Percentiles rank a stretch among this genome's conserved stretches.
These are phyloP conservation scores for Plantago coronopus DNA, from an alignment of 305 asterid genomes.

Conservation along the genomic window DNA sequence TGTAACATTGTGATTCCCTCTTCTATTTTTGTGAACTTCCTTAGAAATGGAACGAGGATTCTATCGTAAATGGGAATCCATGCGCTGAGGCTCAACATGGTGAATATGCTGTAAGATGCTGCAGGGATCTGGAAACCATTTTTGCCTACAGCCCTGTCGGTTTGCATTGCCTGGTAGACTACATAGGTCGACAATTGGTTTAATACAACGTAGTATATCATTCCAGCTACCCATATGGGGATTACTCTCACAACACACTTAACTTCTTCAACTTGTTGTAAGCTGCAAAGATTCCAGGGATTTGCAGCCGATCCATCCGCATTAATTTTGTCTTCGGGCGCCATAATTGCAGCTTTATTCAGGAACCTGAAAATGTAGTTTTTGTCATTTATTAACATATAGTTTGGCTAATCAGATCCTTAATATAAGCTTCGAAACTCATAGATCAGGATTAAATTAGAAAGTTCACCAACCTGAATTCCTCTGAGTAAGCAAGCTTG, in stretches of 20 bases:
- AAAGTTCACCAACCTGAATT: conserved; percentile 37
- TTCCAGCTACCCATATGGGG: conserved; percentile 49
- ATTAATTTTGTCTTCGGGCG: conserved; percentile 36
- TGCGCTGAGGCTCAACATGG: conserved; percentile 44
- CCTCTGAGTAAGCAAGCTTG: conserved; percentile 41
- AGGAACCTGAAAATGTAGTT: conserved; percentile 39
- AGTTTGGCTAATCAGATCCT: too few species aligned
- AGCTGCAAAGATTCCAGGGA: conserved; percentile 52
- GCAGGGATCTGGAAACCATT: conserved; percentile 41
- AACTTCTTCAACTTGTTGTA: conserved; percentile 58
- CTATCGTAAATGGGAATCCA: conserved; percentile 50
- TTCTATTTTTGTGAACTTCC: conserved; percentile 32
- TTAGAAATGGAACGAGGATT: conserved; percentile 32
- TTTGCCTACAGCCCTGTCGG: conserved; percentile 35
- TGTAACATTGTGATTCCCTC: conserved; percentile 48
- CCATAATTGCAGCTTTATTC: conserved; percentile 53
- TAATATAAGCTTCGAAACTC: too few species aligned
- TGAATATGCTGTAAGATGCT: conserved; percentile 40
- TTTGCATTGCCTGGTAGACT: conserved; percentile 50
- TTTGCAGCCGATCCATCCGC: conserved; percentile 46
- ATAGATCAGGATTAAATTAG: too few species aligned
- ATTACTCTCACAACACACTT: conserved; percentile 46
- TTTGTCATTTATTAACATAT: too few species aligned
- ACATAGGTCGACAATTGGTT: conserved; percentile 35
- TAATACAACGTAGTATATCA: conserved; percentile 34